Conservation (phyloP, 192 early-diverging fungal genomes). For the Backusella sp. region DNA sequence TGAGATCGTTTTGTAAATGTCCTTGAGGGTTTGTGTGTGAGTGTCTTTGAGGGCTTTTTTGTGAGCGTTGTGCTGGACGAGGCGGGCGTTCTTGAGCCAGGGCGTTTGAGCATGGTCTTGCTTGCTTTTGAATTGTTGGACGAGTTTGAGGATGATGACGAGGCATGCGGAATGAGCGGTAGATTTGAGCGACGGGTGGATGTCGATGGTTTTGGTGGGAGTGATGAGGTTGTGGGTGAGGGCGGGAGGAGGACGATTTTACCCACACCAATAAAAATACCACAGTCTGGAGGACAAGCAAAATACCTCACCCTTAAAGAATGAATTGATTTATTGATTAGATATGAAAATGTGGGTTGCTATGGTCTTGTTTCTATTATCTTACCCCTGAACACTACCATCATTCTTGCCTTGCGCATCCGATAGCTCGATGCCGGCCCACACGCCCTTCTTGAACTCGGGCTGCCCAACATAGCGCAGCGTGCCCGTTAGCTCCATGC, state of each 20-base stretch:
- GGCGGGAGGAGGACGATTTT: constrained; percentile 13
- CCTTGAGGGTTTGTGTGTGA: background rate
- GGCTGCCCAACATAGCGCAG: constrained; percentile 71
- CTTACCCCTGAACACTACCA: constrained; percentile 65
- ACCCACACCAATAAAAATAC: constrained; percentile 24
- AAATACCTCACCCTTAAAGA: constrained; percentile 30
- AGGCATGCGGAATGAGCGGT: background rate
- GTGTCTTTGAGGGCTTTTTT: background rate
- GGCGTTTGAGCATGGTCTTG: background rate
- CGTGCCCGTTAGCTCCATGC: constrained; percentile 43
- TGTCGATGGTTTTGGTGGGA: background rate
- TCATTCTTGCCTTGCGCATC: constrained; percentile 75
- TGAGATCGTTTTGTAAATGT: background rate
- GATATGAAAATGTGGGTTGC: too few species aligned
- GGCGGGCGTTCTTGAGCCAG: background rate
- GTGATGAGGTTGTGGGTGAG: background rate
- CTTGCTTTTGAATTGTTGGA: background rate
- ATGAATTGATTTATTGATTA: background rate
- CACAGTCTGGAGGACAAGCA: constrained; percentile 18
- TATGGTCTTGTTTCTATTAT: too few species aligned
- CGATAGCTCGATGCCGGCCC: constrained; percentile 73
- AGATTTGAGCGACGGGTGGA: constrained; percentile 3
- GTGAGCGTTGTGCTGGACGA: background rate
- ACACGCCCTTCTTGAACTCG: constrained; percentile 68
- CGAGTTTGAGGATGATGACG: background rate